phyloP scores from a whole-genome alignment of 2,329 filamentous ascomycete species.

The Pezicula carpinea region DNA sequence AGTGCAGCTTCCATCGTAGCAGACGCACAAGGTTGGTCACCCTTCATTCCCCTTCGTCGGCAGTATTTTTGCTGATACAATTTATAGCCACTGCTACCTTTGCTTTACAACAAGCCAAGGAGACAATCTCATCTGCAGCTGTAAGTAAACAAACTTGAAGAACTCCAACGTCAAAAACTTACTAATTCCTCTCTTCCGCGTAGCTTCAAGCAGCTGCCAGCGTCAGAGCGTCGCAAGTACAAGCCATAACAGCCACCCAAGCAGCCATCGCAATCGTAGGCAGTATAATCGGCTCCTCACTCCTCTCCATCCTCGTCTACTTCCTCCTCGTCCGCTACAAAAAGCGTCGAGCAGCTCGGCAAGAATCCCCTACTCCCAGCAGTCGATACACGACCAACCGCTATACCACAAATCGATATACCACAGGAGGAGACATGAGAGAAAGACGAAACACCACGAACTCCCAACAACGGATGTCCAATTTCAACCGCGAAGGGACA shows the following conservation, averaged over 20 bases:
- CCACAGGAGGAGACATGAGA: too few relatives aligned
- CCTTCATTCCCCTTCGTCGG: too few relatives aligned
- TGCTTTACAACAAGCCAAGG: not conserved
- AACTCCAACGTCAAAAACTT: not conserved
- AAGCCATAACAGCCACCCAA: constrained; percentile 37
- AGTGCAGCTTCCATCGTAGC: constrained; percentile 18
- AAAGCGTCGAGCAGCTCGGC: constrained; percentile 1
- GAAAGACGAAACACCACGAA: too few relatives aligned
- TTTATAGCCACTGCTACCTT: not conserved
- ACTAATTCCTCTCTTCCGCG: not conserved
- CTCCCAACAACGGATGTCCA: too few relatives aligned
- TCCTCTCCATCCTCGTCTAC: constrained; percentile 35
- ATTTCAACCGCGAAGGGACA: too few relatives aligned
- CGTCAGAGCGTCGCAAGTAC: constrained; percentile 27
- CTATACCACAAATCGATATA: too few relatives aligned
- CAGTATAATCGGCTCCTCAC: constrained; percentile 36
- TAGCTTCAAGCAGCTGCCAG: constrained; percentile 19
- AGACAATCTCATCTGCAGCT: not conserved
- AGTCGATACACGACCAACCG: too few relatives aligned
- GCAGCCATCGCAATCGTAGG: constrained; percentile 37
- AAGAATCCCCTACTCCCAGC: too few relatives aligned
- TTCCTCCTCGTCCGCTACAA: constrained; percentile 32
- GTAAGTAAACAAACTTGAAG: constrained; percentile 9
- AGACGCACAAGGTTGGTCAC: constrained; percentile 14
- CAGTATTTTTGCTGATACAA: not conserved